A percentile compares a stretch with the other conserved stretches of the same genome.
Evolutionary conservation across 2,329 filamentous ascomycete genomes (phyloP).

Genomic region (Aspergillus niger): DNA sequence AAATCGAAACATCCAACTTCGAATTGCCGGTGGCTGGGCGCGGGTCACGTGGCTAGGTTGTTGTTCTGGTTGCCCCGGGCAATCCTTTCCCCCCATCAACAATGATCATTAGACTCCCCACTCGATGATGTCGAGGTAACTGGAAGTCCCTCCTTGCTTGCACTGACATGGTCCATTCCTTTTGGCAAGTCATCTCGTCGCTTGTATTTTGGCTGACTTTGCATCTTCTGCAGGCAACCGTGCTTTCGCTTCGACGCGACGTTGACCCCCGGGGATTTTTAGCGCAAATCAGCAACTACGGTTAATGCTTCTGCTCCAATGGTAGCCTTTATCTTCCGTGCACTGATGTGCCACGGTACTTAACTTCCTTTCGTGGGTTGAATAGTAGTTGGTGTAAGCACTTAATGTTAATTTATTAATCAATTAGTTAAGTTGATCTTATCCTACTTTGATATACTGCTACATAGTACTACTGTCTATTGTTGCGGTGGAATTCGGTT

Average conservation of each 20-base stretch:
- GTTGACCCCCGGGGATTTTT: not conserved
- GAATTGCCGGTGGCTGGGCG: slow-evolving; percentile 9
- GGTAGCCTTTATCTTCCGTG: not conserved
- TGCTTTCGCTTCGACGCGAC: not conserved
- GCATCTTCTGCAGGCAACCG: not conserved
- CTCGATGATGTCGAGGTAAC: not conserved
- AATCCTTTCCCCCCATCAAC: not conserved
- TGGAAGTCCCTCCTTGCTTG: not conserved
- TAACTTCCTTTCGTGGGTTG: too few relatives aligned
- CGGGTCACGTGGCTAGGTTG: slow-evolving; percentile 4
- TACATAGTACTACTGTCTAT: too few relatives aligned
- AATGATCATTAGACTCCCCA: not conserved
- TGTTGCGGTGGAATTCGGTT: too few relatives aligned
- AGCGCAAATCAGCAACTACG: not conserved
- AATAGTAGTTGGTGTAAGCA: too few relatives aligned
- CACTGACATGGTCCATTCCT: not conserved
- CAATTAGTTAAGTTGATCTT: too few relatives aligned
- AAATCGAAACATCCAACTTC: slow-evolving; percentile 10
- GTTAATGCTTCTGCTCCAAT: not conserved
- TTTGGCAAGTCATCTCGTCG: not conserved
- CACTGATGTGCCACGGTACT: not conserved
- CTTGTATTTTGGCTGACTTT: not conserved
- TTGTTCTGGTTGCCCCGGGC: slow-evolving; percentile 9
- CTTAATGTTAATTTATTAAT: too few relatives aligned
- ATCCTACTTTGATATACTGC: too few relatives aligned